Conservation (phyloP, 805 yeast genomes). For the Barnettozyma populi region DNA sequence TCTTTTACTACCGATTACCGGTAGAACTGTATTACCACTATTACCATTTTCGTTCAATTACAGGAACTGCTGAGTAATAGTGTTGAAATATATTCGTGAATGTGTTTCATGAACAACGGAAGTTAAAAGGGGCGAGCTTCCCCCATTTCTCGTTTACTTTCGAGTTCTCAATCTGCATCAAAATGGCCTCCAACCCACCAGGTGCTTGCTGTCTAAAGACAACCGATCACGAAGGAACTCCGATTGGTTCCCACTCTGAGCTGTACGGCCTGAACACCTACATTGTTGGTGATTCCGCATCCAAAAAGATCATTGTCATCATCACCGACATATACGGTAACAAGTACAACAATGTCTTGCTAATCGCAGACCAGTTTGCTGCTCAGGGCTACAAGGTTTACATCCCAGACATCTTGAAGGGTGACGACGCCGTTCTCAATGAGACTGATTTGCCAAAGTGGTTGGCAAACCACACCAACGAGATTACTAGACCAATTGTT, state of each 20-base stretch:
- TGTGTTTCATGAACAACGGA: too few relatives aligned
- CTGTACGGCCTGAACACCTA: slow-evolving; percentile 43
- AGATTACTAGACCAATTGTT: slow-evolving; percentile 43
- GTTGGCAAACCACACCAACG: slow-evolving; percentile 47
- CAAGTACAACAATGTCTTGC: slow-evolving; percentile 46
- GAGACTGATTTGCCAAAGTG: slow-evolving; percentile 36
- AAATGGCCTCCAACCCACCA: slow-evolving; percentile 49
- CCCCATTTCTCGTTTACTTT: too few relatives aligned
- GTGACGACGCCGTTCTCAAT: slow-evolving; percentile 35
- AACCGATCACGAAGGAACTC: slow-evolving; percentile 42
- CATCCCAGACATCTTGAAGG: slow-evolving; percentile 69
- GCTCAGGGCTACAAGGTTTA: slow-evolving; percentile 56
- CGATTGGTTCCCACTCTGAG: slow-evolving; percentile 38
- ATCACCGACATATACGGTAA: slow-evolving; percentile 69
- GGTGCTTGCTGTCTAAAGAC: slow-evolving; percentile 42
- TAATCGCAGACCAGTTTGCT: slow-evolving; percentile 66
- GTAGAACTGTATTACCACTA: too few relatives aligned
- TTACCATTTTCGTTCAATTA: too few relatives aligned
- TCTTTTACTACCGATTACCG: too few relatives aligned
- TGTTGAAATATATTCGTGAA: too few relatives aligned
- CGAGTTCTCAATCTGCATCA: not conserved
- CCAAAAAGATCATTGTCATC: slow-evolving; percentile 50
- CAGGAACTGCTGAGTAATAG: too few relatives aligned
- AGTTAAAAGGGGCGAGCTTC: too few relatives aligned
- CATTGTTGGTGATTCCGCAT: slow-evolving; percentile 36